Conservation (phyloP, 83 land plant genomes). For the Picea mariana region DNA sequence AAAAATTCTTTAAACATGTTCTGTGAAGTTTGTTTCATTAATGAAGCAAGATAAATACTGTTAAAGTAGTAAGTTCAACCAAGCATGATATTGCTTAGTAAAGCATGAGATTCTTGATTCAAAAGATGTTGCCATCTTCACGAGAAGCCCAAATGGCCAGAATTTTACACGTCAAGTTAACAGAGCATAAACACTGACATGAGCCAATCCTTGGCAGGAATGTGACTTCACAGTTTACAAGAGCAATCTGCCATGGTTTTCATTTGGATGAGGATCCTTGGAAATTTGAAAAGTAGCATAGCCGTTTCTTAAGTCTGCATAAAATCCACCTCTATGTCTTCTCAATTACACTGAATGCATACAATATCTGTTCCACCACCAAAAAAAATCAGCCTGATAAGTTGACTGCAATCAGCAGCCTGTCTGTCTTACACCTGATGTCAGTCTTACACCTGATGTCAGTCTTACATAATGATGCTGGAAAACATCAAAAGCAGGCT, state of each 20-base stretch:
- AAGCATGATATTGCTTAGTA: not conserved
- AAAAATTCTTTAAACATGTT: not conserved
- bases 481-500: not conserved
- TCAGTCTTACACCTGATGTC: not conserved
- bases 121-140: not conserved
- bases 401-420: not conserved
- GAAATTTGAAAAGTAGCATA: not conserved
- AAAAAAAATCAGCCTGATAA: not conserved
- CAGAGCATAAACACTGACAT: not conserved
- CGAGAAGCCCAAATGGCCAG: not conserved
- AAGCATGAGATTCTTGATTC: not conserved
- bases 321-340: not conserved
- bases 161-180: too few species aligned
- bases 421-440: not conserved
- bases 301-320: not conserved
- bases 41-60: not conserved
- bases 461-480: not conserved
- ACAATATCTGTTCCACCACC: not conserved
- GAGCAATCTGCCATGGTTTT: not conserved
- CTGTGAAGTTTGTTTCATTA: conserved; percentile 4
- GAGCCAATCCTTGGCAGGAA: not conserved
- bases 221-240: conserved; percentile 8
- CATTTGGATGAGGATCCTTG: conserved; percentile 6
- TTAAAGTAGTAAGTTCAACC: not conserved
- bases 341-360: not conserved